Percentiles rank a stretch among this genome's conserved stretches.
phyloP scores from a whole-genome alignment of 306 rosid species.

The Echinosophora koreensis region DNA sequence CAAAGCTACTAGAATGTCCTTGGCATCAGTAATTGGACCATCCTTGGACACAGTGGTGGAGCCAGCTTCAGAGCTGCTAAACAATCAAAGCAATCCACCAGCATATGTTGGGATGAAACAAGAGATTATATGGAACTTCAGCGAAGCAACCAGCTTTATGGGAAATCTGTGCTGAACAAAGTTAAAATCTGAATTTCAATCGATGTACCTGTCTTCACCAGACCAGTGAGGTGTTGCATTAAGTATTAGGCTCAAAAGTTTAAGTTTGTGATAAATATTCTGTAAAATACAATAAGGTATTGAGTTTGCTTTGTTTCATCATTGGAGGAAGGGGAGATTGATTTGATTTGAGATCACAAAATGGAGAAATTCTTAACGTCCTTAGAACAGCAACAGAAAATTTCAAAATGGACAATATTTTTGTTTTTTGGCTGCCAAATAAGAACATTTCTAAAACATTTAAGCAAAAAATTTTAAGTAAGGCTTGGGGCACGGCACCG shows the following conservation, averaged over 20 bases:
- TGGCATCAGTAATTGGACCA: slow-evolving; percentile 60
- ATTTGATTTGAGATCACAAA: too few relatives aligned
- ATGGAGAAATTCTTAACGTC: too few relatives aligned
- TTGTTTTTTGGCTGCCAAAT: too few relatives aligned
- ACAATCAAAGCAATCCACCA: slow-evolving; percentile 47
- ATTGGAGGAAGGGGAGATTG: too few relatives aligned
- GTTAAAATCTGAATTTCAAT: slow-evolving; percentile 49
- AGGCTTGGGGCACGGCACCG: too few relatives aligned
- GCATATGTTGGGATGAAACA: slow-evolving; percentile 54
- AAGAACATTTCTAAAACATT: too few relatives aligned
- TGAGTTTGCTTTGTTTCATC: not conserved
- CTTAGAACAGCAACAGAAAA: not conserved
- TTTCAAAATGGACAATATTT: not conserved
- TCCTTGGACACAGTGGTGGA: slow-evolving; percentile 55
- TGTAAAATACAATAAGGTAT: slow-evolving; percentile 7
- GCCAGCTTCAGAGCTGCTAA: slow-evolving; percentile 56
- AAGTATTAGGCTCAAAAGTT: slow-evolving; percentile 1
- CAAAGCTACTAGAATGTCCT: slow-evolving; percentile 59
- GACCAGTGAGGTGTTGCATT: not conserved
- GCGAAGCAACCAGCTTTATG: slow-evolving; percentile 41
- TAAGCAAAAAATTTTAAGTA: too few relatives aligned
- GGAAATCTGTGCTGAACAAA: slow-evolving; percentile 50
- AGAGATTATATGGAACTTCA: slow-evolving; percentile 55
- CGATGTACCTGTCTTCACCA: not conserved
- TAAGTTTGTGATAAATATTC: slow-evolving; percentile 10